phyloP scores from a whole-genome alignment of 768 basidiomycete species.

The Hericium coralloides region DNA sequence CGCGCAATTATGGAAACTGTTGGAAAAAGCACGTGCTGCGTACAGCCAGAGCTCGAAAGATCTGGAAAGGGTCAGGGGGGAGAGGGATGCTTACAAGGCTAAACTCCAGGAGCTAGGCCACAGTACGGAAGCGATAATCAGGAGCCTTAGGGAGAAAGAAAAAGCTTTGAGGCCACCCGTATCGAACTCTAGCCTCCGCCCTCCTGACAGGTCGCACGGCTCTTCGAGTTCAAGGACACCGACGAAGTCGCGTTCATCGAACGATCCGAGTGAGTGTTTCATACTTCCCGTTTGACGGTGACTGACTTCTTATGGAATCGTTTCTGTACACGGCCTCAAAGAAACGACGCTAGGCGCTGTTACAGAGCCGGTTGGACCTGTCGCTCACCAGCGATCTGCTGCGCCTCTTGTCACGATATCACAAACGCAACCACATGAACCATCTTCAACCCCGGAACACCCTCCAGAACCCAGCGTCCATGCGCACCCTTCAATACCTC shows the following conservation, averaged over 20 bases:
- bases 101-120: conserved; percentile 27
- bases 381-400: background rate
- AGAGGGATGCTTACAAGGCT: conserved; percentile 58
- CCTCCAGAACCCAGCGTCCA: background rate
- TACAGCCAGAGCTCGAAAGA: conserved; percentile 78
- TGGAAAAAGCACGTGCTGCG: conserved; percentile 85
- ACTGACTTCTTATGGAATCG: no score
- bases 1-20: conserved; percentile 87
- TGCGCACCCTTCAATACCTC: background rate
- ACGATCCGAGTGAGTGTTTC: conserved; percentile 24
- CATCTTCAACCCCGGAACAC: no score
- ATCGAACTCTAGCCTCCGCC: conserved; percentile 22
- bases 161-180: conserved; percentile 20
- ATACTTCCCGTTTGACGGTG: background rate
- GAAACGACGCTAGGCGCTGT: no score
- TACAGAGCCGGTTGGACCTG: no score
- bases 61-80: conserved; percentile 72
- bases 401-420: background rate
- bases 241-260: conserved; percentile 18
- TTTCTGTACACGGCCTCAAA: no score
- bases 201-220: conserved; percentile 9
- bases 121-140: conserved; percentile 36
- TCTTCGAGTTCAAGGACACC: background rate
- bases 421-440: background rate
- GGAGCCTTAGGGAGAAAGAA: conserved; percentile 21